Percentiles rank a stretch among this genome's conserved stretches.
Conservation (phyloP, 495 filamentous ascomycete species). For the Neurospora tetrasperma region DNA sequence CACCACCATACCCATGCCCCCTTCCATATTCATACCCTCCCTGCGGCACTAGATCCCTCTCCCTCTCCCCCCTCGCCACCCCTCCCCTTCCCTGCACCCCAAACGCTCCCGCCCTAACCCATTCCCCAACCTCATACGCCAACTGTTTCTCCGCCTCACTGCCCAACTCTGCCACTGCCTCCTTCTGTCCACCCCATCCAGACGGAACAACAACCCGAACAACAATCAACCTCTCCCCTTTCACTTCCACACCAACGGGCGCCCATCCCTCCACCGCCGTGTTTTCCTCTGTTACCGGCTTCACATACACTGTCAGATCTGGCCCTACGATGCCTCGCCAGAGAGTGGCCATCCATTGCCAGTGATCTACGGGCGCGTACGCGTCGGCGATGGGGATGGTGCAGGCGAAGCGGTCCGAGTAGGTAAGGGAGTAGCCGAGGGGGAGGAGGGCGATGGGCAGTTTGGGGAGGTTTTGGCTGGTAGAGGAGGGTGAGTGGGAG, state of each 20-base stretch:
- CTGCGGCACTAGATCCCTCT: background rate
- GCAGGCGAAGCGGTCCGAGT: constrained; percentile 62
- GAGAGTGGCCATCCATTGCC: constrained; percentile 95
- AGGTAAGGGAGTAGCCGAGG: constrained; percentile 59
- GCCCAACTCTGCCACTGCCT: constrained; percentile 33
- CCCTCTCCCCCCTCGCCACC: constrained; percentile 4
- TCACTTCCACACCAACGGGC: constrained; percentile 42
- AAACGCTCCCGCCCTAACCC: constrained; percentile 45
- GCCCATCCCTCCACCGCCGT: background rate
- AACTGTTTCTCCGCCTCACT: constrained; percentile 60
- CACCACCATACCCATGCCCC: background rate
- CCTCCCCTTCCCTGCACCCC: constrained; percentile 6
- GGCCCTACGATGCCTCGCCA: constrained; percentile 83
- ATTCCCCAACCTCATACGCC: constrained; percentile 77
- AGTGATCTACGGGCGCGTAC: constrained; percentile 80
- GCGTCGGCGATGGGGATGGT: constrained; percentile 63
- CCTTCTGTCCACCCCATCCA: constrained; percentile 4
- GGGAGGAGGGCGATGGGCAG: constrained; percentile 65
- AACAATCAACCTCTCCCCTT: constrained; percentile 29
- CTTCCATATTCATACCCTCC: background rate
- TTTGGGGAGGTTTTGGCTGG: background rate
- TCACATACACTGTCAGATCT: constrained; percentile 73
- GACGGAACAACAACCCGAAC: constrained; percentile 15
- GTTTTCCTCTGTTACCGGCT: constrained; percentile 16
- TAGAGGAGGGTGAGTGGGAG: background rate